Evolutionary conservation across 1,139 yeast species (phyloP).

Genomic region (Candida tropicalis): DNA sequence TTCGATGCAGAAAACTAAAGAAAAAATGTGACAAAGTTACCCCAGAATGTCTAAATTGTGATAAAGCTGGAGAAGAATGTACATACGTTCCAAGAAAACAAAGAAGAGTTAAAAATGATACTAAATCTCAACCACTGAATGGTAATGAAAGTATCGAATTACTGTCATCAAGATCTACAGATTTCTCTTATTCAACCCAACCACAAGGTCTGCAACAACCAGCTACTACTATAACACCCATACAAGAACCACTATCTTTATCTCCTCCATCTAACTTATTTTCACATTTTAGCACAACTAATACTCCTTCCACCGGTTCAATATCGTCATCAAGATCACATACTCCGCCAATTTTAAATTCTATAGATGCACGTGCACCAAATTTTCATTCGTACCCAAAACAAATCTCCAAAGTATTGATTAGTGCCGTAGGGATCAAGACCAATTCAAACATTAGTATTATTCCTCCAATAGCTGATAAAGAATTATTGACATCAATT

Average conservation of each 20-base stretch:
- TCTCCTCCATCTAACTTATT: neutral
- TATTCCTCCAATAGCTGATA: conserved; percentile 20
- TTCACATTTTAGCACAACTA: neutral
- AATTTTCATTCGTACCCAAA: conserved; percentile 19
- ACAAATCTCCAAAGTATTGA: conserved; percentile 19
- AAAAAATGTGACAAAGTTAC: conserved; percentile 49
- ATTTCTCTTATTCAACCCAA: conserved; percentile 5
- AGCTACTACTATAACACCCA: neutral
- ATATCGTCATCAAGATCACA: conserved; percentile 7
- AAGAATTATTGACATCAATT: conserved; percentile 15
- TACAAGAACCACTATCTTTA: neutral
- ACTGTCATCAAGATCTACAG: neutral
- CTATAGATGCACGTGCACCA: conserved; percentile 19
- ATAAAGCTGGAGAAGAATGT: conserved; percentile 39
- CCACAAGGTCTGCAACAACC: neutral
- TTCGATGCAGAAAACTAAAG: conserved; percentile 38
- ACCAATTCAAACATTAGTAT: conserved; percentile 20
- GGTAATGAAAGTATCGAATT: neutral
- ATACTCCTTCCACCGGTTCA: neutral
- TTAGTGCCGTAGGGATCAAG: conserved; percentile 20
- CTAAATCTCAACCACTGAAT: neutral
- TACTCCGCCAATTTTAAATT: conserved; percentile 14
- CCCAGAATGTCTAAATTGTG: conserved; percentile 50
- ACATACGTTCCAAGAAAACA: conserved; percentile 45
- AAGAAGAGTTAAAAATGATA: conserved; percentile 16